These are phyloP conservation scores for Perkinsus marinus DNA, from an alignment of 169 alveolate species.

Conservation along the genomic window DNA sequence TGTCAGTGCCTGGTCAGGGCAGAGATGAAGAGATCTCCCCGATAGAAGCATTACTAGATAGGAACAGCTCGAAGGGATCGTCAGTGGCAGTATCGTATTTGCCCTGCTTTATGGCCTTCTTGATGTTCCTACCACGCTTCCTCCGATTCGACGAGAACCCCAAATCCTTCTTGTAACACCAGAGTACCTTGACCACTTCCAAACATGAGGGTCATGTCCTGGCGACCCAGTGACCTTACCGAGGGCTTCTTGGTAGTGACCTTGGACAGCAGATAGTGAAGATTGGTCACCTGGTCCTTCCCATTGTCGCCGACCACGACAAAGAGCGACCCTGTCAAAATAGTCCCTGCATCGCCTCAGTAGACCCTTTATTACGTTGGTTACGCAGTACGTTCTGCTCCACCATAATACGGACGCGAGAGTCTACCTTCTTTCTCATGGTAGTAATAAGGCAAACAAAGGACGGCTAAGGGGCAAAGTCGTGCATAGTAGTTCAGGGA, in stretches of 20 bases:
- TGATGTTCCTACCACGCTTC: slow-evolving; percentile 83
- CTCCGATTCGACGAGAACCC: slow-evolving; percentile 90
- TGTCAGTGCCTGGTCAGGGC: slow-evolving; percentile 60
- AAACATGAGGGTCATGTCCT: background rate
- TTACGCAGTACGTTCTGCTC: background rate
- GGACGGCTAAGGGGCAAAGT: too few species aligned
- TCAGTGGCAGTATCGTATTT: slow-evolving; percentile 80
- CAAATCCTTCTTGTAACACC: slow-evolving; percentile 98
- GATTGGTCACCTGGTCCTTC: slow-evolving; percentile 80
- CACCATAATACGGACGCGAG: background rate
- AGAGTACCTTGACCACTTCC: slow-evolving; percentile 37
- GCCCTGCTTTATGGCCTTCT: slow-evolving; percentile 79
- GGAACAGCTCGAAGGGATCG: slow-evolving; percentile 90
- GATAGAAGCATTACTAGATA: slow-evolving; percentile 16
- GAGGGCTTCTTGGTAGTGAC: slow-evolving; percentile 5
- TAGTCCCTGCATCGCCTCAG: background rate
- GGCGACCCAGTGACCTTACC: background rate
- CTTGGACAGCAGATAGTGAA: slow-evolving; percentile 56
- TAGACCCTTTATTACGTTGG: background rate
- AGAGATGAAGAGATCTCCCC: background rate
- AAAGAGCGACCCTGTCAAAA: slow-evolving; percentile 51
- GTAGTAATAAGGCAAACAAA: too few species aligned
- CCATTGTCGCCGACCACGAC: slow-evolving; percentile 93
- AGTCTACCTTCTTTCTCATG: background rate
- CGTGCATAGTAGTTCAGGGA: too few species aligned